Evolutionary conservation across 805 yeast genomes (phyloP).

Genomic region (Ogataea methanolica): DNA sequence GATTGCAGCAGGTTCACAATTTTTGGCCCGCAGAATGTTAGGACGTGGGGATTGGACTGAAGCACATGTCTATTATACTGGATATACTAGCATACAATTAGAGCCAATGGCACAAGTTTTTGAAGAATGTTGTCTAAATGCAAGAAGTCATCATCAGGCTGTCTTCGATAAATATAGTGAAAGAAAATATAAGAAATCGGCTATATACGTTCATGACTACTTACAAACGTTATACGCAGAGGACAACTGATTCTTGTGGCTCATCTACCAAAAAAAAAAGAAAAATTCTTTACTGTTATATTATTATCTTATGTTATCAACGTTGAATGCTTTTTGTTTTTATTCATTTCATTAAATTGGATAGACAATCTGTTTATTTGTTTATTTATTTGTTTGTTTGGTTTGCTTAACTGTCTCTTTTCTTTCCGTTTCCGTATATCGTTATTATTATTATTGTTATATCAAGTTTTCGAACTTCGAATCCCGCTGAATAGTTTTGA

Average conservation of each 20-base stretch:
- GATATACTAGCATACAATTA: constrained; percentile 83
- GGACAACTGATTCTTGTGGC: constrained; percentile 1
- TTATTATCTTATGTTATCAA: background rate
- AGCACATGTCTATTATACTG: constrained; percentile 84
- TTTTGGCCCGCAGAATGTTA: constrained; percentile 66
- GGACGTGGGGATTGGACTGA: constrained; percentile 80
- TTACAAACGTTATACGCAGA: constrained; percentile 32
- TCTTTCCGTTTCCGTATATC: no score
- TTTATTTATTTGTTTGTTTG: no score
- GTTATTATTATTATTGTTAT: no score
- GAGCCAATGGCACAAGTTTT: constrained; percentile 71
- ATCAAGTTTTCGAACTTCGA: no score
- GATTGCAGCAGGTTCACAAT: constrained; percentile 83
- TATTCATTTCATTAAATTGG: no score
- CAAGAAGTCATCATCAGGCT: constrained; percentile 64
- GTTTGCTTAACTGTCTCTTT: no score
- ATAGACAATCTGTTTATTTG: no score
- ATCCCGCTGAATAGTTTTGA: no score
- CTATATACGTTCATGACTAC: constrained; percentile 76
- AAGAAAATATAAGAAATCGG: constrained; percentile 73
- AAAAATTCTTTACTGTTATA: background rate
- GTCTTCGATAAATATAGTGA: constrained; percentile 88
- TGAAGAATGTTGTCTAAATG: constrained; percentile 61
- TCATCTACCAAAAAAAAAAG: no score
- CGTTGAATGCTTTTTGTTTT: no score